These are phyloP conservation scores for Xylaria sp. DNA, from an alignment of 2,329 filamentous ascomycete genomes.

Conservation along the genomic window DNA sequence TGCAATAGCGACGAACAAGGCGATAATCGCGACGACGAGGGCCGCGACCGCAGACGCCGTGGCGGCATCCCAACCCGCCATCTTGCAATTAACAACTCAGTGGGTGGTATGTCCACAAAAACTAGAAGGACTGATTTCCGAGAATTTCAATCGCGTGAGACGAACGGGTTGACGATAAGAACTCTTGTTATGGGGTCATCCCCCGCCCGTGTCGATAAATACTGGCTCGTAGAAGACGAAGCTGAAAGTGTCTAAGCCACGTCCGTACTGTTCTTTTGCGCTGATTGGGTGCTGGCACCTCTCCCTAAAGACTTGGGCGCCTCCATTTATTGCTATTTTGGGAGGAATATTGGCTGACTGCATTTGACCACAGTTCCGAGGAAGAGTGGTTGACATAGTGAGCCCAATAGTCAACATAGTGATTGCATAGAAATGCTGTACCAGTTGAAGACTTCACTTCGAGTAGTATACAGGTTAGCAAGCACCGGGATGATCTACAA, in stretches of 20 bases:
- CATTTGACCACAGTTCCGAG: not conserved
- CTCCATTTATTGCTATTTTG: not conserved
- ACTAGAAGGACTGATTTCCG: not conserved
- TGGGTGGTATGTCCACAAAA: too few species aligned
- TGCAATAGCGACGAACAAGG: slow-evolving; percentile 19
- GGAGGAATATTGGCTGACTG: not conserved
- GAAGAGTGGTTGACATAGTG: not conserved
- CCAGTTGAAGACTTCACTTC: too few species aligned
- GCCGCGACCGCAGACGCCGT: slow-evolving; percentile 23
- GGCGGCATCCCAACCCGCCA: slow-evolving; percentile 14
- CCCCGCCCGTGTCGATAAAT: not conserved
- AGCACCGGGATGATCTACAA: too few species aligned
- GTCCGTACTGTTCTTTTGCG: not conserved
- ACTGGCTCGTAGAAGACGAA: not conserved
- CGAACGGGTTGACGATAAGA: not conserved
- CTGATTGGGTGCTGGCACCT: not conserved
- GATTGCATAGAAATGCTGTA: not conserved
- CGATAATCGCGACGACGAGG: slow-evolving; percentile 21
- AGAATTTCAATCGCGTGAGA: not conserved
- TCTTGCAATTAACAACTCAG: not conserved
- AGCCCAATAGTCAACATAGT: not conserved
- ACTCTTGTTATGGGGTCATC: not conserved
- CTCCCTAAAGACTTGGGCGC: not conserved
- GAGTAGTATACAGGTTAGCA: too few species aligned
- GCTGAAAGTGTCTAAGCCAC: slow-evolving; percentile 1